Base-by-base conservation (phyloP, 2,329 filamentous ascomycete species). In the Xylariaceae sp. region DNA sequence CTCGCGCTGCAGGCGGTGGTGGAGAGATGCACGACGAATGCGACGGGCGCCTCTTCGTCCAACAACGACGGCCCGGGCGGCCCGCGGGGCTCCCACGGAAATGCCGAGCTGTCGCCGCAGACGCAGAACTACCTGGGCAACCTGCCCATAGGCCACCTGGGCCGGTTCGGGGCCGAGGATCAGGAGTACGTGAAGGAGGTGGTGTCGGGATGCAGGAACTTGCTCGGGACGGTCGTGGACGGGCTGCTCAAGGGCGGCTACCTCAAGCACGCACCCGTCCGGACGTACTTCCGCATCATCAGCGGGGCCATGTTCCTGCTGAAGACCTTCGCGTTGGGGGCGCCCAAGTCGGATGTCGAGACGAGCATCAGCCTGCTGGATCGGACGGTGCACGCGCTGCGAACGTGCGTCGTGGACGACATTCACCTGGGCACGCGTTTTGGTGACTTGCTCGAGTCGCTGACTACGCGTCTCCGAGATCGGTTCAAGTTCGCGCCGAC, bases 1-100 rank as follows among this genome's bases (percentile, higher is more conserved):
- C 71, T 98, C 2, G 89, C 89, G 2, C 69, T 98, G 2, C 92
- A 98, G 64, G 92, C 92, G 15, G 88, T 97, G 3, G 88, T 97
- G 5, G 90, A 96, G 63, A 79, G 89, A 44, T 95, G 87, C 64
- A 90, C 88, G 5, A 88, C 76, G 44, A 84, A 89, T 48, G 80
- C 81, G 14, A 67, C 66, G 9, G 68, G 44, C 4, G 47, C 40
- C 23, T n/a, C n/a, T n/a, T 47, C 69, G 41, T 43, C 45, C 3
- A 64, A 62, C n/a, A 61, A 56, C 18, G 59, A 58, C 31, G 59
- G 64, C 11, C 54, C 56, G 4, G 59, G 60, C 4, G 63, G 59
- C 31, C 59, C 60, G 24, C 62, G 59, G 29, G 52, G 61, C 12
- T 47, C 60, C 17, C 59, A 64, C 9, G 61, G 59, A 23, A 62